phyloP scores from a whole-genome alignment of 2,329 filamentous ascomycete genomes.

The Emmonsiellopsis sp. region DNA sequence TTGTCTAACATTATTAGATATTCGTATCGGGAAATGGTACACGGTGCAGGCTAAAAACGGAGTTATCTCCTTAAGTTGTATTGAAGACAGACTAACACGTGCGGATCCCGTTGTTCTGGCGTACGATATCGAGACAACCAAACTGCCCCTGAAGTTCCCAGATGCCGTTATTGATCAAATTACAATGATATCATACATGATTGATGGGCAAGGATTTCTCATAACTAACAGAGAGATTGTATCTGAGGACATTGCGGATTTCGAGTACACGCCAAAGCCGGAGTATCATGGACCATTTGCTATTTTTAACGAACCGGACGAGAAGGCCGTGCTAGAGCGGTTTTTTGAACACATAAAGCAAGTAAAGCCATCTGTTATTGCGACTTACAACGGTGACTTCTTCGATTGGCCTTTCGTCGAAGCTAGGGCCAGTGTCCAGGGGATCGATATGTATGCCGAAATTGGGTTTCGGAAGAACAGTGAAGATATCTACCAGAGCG shows the following conservation, averaged over 20 bases:
- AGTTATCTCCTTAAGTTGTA: conserved; percentile 67
- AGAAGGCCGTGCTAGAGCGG: conserved; percentile 76
- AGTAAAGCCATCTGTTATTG: conserved; percentile 87
- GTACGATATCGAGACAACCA: conserved; percentile 98
- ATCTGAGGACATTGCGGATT: conserved; percentile 92
- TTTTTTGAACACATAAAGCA: conserved; percentile 97
- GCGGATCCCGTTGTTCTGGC: conserved; percentile 97
- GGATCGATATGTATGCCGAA: conserved; percentile 98
- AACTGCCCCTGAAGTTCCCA: conserved; percentile 91
- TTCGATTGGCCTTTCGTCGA: conserved; percentile 99
- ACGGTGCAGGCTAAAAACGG: conserved; percentile 91
- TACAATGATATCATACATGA: conserved; percentile 99
- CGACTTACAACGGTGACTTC: conserved; percentile 99
- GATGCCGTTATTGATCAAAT: conserved; percentile 91
- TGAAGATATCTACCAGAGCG: conserved; percentile 93
- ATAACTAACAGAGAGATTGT: conserved; percentile 98
- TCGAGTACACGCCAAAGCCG: conserved; percentile 95
- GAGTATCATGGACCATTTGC: conserved; percentile 94
- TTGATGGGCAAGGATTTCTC: conserved; percentile 92
- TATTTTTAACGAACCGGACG: conserved; percentile 96
- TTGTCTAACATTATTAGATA: conserved; percentile 50
- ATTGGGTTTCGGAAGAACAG: conserved; percentile 93
- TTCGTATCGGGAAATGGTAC: conserved; percentile 96
- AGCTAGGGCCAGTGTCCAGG: conserved; percentile 80
- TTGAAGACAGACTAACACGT: conserved; percentile 79